Evolutionary conservation across 768 basidiomycete genomes (phyloP), one percentile per base, ranked within the genome.

Genomic region (Hypholoma sublateritium): DNA sequence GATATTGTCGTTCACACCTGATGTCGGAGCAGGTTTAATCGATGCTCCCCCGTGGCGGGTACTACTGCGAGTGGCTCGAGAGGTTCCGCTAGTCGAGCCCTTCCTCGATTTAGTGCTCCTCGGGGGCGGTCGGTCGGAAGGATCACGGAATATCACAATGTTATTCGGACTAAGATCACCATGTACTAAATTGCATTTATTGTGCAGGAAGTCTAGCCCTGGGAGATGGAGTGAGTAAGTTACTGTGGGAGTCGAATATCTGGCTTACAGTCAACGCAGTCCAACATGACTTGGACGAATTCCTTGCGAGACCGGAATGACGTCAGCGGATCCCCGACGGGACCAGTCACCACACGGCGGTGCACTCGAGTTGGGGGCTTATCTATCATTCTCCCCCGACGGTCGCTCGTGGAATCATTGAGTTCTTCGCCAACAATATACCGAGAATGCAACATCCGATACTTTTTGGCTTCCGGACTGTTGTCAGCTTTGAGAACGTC

Each of bases 301-400:
- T 60, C 59, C 46, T 47, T 32, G 39, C 49, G 52, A 1, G 56
- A 57, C 35, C 59, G 49, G 22, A 53, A 60, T 12, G 50, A 53
- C 21, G 59, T 60, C 43, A 56, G 39, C 17, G 59, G 56, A 19
- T 60, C 59, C 25, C 59, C 56, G 22, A 60, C 57, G 8, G 56
- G 42, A 12, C 28, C 45, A 17, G 56, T 57, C 34, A 60, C 59
- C 22, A 57, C 46, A 24, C 50, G 55, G 14, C 59, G 42, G 21
- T 53, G 59, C 13, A 9, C 6, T 21, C 50, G 50, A 16, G 36
- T 49, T 4, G 50, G 34, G 13, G 44, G 36, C 35, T 46, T 37
- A 3, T 25, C 22, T 1, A 53, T 19, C 13, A 5, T 0, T 4
- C 39, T 46, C 16, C 53, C 46, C 43, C 43, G 52, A 22, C 35